phyloP scores from a whole-genome alignment of 1,284 basidiomycete genomes.

The Golubevia pallescens region DNA sequence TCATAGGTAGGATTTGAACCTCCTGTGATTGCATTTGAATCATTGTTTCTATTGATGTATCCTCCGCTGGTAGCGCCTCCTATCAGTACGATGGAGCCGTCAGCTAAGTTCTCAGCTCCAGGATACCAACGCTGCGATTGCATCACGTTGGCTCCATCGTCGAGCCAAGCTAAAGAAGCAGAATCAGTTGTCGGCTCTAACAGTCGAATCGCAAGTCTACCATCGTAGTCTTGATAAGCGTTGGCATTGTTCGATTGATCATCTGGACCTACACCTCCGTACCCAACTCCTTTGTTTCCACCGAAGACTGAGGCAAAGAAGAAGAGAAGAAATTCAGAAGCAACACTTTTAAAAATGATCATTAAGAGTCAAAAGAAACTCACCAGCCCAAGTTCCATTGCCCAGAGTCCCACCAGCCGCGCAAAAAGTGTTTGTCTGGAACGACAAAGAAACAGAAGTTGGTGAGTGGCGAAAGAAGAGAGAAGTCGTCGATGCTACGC shows the following conservation, averaged over 20 bases:
- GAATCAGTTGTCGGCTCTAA: slow-evolving; percentile 19
- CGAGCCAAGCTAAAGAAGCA: background rate
- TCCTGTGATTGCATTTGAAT: slow-evolving; percentile 10
- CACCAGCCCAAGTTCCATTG: background rate
- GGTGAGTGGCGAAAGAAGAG: too few species aligned
- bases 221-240: slow-evolving; percentile 50
- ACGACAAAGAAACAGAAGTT: too few species aligned
- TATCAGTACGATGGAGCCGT: slow-evolving; percentile 53
- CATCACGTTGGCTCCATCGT: slow-evolving; percentile 35
- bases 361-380: too few species aligned
- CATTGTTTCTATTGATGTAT: slow-evolving; percentile 58
- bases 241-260: background rate
- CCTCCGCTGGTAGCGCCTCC: slow-evolving; percentile 54
- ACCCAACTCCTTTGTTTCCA: background rate
- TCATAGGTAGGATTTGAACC: slow-evolving; percentile 55
- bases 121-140: slow-evolving; percentile 57
- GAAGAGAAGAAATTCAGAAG: too few species aligned
- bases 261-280: too few species aligned
- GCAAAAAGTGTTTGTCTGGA: slow-evolving; percentile 14
- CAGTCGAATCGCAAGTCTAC: slow-evolving; percentile 46
- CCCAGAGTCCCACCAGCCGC: background rate
- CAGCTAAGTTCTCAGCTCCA: slow-evolving; percentile 52
- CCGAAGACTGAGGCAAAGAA: background rate
- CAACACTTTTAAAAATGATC: too few species aligned
- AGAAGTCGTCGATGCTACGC: too few species aligned